Evolutionary conservation across 2,329 filamentous ascomycete species (phyloP), one percentile per base, ranked within the genome.

Genomic region (Mycogone perniciosa): DNA sequence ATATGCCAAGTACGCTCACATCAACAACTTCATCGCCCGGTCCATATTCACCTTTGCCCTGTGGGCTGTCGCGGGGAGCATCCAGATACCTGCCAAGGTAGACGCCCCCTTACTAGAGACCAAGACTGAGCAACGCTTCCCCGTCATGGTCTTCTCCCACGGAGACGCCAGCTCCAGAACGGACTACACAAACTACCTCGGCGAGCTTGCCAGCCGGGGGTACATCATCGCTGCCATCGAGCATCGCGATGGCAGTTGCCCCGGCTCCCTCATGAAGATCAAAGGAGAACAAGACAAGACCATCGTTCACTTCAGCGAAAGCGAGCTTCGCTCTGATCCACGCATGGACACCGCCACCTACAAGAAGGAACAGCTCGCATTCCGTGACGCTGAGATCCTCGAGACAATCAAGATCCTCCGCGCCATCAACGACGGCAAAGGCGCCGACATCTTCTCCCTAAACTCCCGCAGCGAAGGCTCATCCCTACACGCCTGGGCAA

Each of bases 161-260:
- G 76, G 76, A 40, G 74, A 74, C 61, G 75, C 73, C 27, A 73
- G 71, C 39, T 74, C 71, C 0, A 63, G 76, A 26, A 76, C 73
- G 1, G 75, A 77, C 58, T 79, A 79, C 61, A 76, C 75, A 0
- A 67, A 76, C 59, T 78, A 72, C 56, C 66, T 75, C 11, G 73
- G 74, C 51, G 72, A 76, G 51, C 65, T 79, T 1, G 75, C 76
- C 7, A 74, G 71, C n/a, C 67, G 70, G 1, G 76, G 76, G 7
- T 67, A 71, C 46, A 62, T 79, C 11, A 70, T 79, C 31, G 76
- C 73, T 35, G 71, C 75, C 33, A 53, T 79, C 8, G 76, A 79
- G 58, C 76, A 79, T 57, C 71, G 76, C 38, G 76, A 79, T 51
- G 76, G 76, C 6, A 76, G 73, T 50, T 71, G 69, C 9, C 76